Conservation (phyloP, 257 asterid genomes). For the Salvia hispanica region DNA sequence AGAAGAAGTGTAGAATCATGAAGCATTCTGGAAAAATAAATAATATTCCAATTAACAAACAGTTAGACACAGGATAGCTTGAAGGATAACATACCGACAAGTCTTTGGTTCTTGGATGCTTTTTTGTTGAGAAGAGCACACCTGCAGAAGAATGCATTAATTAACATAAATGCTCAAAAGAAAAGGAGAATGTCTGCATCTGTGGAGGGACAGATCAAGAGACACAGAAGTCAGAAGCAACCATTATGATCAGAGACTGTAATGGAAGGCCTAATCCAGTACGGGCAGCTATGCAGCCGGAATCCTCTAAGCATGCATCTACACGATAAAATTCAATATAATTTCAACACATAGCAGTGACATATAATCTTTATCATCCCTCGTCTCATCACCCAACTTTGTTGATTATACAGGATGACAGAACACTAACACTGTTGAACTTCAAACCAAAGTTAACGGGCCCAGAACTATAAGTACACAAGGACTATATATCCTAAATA, state of each 20-base stretch:
- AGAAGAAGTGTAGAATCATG: conserved; percentile 13
- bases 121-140: conserved; percentile 86
- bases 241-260: conserved; percentile 91
- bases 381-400: conserved; percentile 19
- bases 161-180: conserved; percentile 16
- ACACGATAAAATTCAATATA: conserved; percentile 34
- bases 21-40: conserved; percentile 16
- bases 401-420: conserved; percentile 8
- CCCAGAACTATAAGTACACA: conserved; percentile 12
- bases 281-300: conserved; percentile 93
- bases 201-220: conserved; percentile 12
- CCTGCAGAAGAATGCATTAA: conserved; percentile 53
- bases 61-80: conserved; percentile 1
- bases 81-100: conserved; percentile 63
- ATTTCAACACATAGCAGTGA: conserved; percentile 15
- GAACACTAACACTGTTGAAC: conserved; percentile 13
- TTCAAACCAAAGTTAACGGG: conserved; percentile 21
- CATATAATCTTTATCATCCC: conserved; percentile 23
- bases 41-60: conserved; percentile 19
- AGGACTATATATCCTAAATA: neutral
- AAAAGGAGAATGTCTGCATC: neutral
- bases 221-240: conserved; percentile 27
- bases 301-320: conserved; percentile 98
- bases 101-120: conserved; percentile 96
- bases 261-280: conserved; percentile 92